These are phyloP conservation scores for Suillus decipiens DNA, from an alignment of 768 basidiomycete genomes.

Conservation along the genomic window DNA sequence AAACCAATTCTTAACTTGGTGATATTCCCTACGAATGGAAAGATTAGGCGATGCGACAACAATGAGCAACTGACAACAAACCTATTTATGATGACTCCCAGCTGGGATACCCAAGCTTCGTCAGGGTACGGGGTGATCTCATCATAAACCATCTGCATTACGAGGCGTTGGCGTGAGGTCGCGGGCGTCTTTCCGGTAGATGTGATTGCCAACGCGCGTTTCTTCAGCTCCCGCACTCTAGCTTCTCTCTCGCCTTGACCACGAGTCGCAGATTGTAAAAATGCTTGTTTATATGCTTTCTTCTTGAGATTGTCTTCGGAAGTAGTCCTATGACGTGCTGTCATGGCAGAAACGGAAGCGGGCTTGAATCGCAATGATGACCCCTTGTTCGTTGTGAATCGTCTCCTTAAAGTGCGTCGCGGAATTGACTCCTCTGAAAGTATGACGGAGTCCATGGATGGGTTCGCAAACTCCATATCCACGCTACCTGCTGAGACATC, in stretches of 20 bases:
- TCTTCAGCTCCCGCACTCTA: constrained; percentile 33
- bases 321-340: constrained; percentile 26
- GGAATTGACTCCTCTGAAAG: constrained; percentile 23
- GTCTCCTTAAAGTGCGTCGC: constrained; percentile 30
- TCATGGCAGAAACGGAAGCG: constrained; percentile 22
- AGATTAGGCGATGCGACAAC: constrained; percentile 8
- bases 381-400: constrained; percentile 24
- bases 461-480: constrained; percentile 25
- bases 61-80: constrained; percentile 24
- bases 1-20: constrained; percentile 69
- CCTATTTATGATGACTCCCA: constrained; percentile 60
- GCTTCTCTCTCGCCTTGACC: constrained; percentile 31
- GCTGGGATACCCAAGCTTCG: constrained; percentile 60
- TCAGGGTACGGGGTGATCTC: constrained; percentile 67
- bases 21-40: constrained; percentile 45
- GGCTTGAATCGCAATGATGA: constrained; percentile 28
- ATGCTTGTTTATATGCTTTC: constrained; percentile 25
- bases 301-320: constrained; percentile 33
- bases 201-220: constrained; percentile 33
- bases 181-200: constrained; percentile 47
- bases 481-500: constrained; percentile 26
- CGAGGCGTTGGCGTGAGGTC: constrained; percentile 54
- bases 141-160: constrained; percentile 64
- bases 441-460: constrained; percentile 30
- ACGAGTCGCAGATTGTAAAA: constrained; percentile 22